Conservation (phyloP, 192 early-diverging fungal species). For the Gigaspora rosea region DNA sequence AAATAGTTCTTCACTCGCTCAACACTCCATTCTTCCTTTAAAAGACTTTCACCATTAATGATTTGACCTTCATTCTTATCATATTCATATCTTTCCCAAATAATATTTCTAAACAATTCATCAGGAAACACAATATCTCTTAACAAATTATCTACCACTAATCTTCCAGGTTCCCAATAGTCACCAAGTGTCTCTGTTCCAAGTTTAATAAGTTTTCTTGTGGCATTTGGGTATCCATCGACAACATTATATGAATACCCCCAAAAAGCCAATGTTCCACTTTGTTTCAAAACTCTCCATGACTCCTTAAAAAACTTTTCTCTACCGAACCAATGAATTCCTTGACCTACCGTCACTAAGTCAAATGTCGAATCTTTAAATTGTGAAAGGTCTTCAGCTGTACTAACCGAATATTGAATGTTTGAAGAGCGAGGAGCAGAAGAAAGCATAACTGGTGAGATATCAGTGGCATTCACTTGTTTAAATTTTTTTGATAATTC, state of each 20-base stretch:
- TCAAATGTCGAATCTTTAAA: slow-evolving; percentile 42
- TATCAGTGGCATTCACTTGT: slow-evolving; percentile 51
- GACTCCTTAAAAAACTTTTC: slow-evolving; percentile 56
- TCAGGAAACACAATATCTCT: slow-evolving; percentile 48
- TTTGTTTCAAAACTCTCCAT: slow-evolving; percentile 61
- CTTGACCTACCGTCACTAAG: slow-evolving; percentile 51
- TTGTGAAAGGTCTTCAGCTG: slow-evolving; percentile 43
- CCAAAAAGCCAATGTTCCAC: slow-evolving; percentile 58
- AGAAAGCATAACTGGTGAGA: slow-evolving; percentile 43
- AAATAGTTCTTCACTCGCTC: slow-evolving; percentile 48
- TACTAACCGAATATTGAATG: slow-evolving; percentile 43
- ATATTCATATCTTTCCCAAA: slow-evolving; percentile 15
- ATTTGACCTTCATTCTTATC: neutral
- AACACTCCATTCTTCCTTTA: slow-evolving; percentile 46
- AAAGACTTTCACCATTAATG: slow-evolving; percentile 22
- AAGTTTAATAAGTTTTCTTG: slow-evolving; percentile 34
- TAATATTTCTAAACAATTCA: slow-evolving; percentile 45
- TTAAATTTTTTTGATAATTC: slow-evolving; percentile 51
- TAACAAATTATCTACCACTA: slow-evolving; percentile 50
- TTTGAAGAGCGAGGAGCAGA: slow-evolving; percentile 43
- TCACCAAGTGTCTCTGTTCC: slow-evolving; percentile 36
- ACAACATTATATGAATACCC: slow-evolving; percentile 49
- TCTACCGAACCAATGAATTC: slow-evolving; percentile 61
- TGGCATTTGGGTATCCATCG: slow-evolving; percentile 42
- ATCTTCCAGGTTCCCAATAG: slow-evolving; percentile 51